These are phyloP conservation scores for Ophiostoma sp. DNA, from an alignment of 2,329 filamentous ascomycete species.

Conservation along the genomic window DNA sequence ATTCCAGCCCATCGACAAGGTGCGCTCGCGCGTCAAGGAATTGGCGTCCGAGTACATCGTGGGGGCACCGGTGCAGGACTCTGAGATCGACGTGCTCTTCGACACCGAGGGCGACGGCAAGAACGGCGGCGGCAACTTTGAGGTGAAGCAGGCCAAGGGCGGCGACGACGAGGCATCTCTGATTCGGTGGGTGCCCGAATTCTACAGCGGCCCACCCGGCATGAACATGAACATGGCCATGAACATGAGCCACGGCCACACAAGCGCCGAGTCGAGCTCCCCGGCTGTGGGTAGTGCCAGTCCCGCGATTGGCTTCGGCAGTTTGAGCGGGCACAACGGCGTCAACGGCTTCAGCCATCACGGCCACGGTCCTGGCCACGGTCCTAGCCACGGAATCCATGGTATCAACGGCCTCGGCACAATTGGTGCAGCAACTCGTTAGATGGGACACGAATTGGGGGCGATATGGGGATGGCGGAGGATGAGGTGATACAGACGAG, in stretches of 20 bases:
- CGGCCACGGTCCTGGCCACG: background rate
- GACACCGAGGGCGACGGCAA: conserved; percentile 82
- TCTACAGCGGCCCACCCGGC: background rate
- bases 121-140: conserved; percentile 89
- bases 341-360: conserved; percentile 33
- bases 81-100: conserved; percentile 75
- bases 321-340: conserved; percentile 3
- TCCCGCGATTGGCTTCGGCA: conserved; percentile 1
- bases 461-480: background rate
- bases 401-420: conserved; percentile 10
- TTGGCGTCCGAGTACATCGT: conserved; percentile 30
- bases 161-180: conserved; percentile 26
- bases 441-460: background rate
- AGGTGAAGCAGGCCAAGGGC: conserved; percentile 46
- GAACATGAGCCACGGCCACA: background rate
- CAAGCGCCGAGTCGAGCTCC: background rate
- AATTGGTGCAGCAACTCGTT: conserved; percentile 5
- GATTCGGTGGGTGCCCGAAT: conserved; percentile 52
- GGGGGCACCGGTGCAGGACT: conserved; percentile 43
- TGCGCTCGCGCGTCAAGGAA: conserved; percentile 61
- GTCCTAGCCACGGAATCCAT: background rate
- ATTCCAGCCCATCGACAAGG: conserved; percentile 62
- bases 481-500: too few relatives aligned
- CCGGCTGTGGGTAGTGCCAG: background rate
- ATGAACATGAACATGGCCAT: background rate